Conservation (phyloP, 2,329 filamentous ascomycete species). For the Tolypocladium endophyticum region DNA sequence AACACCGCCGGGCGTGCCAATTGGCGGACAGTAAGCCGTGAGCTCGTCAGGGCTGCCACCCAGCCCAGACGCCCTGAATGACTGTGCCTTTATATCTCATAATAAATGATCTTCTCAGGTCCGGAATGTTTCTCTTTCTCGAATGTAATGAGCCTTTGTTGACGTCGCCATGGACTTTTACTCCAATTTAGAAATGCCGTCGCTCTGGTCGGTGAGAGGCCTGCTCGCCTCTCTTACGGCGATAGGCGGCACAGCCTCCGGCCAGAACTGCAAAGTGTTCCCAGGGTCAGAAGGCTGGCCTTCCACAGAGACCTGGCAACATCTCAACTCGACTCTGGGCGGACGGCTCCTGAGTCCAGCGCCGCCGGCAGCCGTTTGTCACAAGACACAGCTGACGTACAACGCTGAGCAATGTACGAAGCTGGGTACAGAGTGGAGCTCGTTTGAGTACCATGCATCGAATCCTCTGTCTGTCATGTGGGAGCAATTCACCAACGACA, state of each 20-base stretch:
- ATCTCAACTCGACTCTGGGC: slow-evolving; percentile 32
- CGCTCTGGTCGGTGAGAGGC: neutral
- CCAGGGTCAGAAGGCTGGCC: slow-evolving; percentile 38
- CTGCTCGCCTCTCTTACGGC: neutral
- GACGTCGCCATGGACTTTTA: neutral
- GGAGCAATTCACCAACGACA: slow-evolving; percentile 37
- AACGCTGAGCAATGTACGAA: slow-evolving; percentile 17
- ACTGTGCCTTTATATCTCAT: neutral
- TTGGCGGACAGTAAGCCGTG: neutral
- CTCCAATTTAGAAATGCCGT: neutral
- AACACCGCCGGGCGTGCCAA: no score
- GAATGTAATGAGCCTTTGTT: neutral
- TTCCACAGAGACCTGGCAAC: slow-evolving; percentile 28
- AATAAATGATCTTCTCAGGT: neutral
- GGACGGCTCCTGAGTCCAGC: slow-evolving; percentile 30
- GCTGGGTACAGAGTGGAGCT: slow-evolving; percentile 13
- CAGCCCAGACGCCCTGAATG: neutral
- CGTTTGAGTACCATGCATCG: slow-evolving; percentile 15
- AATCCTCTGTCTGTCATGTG: slow-evolving; percentile 21
- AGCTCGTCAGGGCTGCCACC: neutral
- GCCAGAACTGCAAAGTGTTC: slow-evolving; percentile 32
- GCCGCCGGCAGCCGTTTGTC: slow-evolving; percentile 24
- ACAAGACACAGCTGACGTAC: slow-evolving; percentile 13
- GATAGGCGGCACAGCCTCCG: neutral
- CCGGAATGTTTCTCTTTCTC: neutral